These are phyloP conservation scores for Globisporangium iwayamae DNA, from an alignment of 352 stramenopile genomes.

Conservation along the genomic window DNA sequence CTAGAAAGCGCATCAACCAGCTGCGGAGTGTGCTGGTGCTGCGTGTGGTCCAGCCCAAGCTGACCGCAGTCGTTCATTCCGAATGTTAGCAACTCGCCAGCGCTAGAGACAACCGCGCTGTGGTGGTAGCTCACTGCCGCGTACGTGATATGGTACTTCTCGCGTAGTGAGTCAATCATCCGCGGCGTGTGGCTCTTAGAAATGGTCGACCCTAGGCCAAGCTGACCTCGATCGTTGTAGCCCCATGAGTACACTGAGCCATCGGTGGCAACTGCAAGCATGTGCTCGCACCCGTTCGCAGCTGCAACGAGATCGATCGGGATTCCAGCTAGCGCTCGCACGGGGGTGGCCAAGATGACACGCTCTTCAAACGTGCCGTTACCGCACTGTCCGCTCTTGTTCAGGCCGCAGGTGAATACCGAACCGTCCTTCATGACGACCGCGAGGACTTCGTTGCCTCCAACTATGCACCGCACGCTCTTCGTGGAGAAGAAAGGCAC, in stretches of 20 bases:
- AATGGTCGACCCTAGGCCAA: constrained; percentile 80
- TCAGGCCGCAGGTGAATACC: constrained; percentile 80
- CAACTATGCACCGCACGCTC: constrained; percentile 60
- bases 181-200: constrained; percentile 84
- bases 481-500: constrained; percentile 84
- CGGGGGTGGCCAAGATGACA: constrained; percentile 68
- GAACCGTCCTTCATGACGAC: constrained; percentile 82
- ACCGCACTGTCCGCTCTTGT: constrained; percentile 87
- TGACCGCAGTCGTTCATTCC: constrained; percentile 89
- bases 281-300: constrained; percentile 85
- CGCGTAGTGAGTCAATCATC: constrained; percentile 75
- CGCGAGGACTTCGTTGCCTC: constrained; percentile 83
- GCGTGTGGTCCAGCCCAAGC: constrained; percentile 74
- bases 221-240: constrained; percentile 84
- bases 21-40: constrained; percentile 85
- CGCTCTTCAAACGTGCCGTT: constrained; percentile 87
- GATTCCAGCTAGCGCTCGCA: constrained; percentile 63
- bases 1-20: constrained; percentile 66
- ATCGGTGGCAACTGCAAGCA: constrained; percentile 77
- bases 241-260: constrained; percentile 83
- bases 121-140: constrained; percentile 86
- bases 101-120: constrained; percentile 74
- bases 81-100: constrained; percentile 79
- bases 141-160: constrained; percentile 76
- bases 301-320: constrained; percentile 69